Evolutionary conservation across 495 filamentous ascomycete genomes (phyloP), one percentile per base, ranked within the genome.

Genomic region (Diplogelasinospora grovesii): DNA sequence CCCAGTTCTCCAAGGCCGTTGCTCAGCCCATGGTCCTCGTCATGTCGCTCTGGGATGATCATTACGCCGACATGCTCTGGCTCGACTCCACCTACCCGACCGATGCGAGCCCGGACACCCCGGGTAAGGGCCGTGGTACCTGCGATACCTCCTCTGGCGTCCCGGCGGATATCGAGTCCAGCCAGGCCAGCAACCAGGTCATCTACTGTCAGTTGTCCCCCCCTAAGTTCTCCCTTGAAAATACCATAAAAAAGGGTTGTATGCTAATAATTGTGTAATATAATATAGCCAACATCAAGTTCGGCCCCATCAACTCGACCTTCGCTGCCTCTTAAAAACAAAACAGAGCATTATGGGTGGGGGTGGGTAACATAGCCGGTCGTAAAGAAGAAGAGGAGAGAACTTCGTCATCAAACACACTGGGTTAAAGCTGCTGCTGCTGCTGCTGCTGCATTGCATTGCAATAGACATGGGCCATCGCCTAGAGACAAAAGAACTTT

Each of bases 21-120:
- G 57, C 51, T 4, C 32, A 63, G 10, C 77, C 73, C 35, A 80
- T 85, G 79, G 83, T 83, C 24, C 70, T 86, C 15, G 81, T 82
- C 51, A 71, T 86, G 73, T 78, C 73, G 46, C 57, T 86, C 52
- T 86, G 83, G 83, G 81, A 85, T 52, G 83, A 86, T 59, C 74
- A 86, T 65, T 63, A 70, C 51, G 65, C 75, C 61, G 73, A 84
- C 64, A 89, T 88, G 84, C 70, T 81, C 41, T 88, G 85, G 85
- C 76, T 90, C 47, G 85, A 89, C 68, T 78, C 77, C 54, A 72
- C 63, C 61, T 85, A 81, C 67, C 84, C 83, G 2, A 63, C 69
- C 14, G 70, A 71, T 43, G 65, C 56, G 10, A 56, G 31, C 35
- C 31, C 46, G 15, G 29, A 65, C 33, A 50, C 49, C 5, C 79